Evolutionary conservation across 108 stramenopile genomes (phyloP).

Genomic region (Nitzschia palea): DNA sequence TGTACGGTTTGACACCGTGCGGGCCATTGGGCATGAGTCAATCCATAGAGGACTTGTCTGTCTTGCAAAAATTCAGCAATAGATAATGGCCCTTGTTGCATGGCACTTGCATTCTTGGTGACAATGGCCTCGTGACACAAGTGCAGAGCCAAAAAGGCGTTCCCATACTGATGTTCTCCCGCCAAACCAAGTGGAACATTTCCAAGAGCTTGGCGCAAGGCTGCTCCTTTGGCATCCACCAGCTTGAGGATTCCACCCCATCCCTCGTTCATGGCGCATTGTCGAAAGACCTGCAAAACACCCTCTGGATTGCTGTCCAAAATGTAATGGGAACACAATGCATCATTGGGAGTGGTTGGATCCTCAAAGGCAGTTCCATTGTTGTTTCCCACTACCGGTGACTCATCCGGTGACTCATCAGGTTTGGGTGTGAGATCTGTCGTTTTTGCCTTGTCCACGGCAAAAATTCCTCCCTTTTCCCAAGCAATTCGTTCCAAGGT

Average conservation of each 20-base stretch:
- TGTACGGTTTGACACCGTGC: constrained; percentile 69
- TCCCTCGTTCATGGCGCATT: constrained; percentile 44
- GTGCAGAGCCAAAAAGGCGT: constrained; percentile 71
- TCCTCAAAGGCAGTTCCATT: background rate
- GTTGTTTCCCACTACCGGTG: background rate
- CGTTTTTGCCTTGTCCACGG: constrained; percentile 40
- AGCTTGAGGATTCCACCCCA: constrained; percentile 10
- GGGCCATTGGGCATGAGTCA: constrained; percentile 66
- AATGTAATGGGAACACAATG: constrained; percentile 13
- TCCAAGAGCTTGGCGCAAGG: constrained; percentile 29
- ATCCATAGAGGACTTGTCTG: constrained; percentile 29
- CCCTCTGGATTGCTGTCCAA: constrained; percentile 31
- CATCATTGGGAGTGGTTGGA: background rate
- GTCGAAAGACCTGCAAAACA: constrained; percentile 25
- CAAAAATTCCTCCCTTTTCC: constrained; percentile 94
- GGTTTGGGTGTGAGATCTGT: constrained; percentile 13
- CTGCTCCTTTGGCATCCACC: constrained; percentile 23
- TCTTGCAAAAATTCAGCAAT: background rate
- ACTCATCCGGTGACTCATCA: background rate
- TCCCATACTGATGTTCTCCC: constrained; percentile 69
- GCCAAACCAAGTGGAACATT: constrained; percentile 40
- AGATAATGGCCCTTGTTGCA: too few species aligned
- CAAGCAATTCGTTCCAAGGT: constrained; percentile 89
- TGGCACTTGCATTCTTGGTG: background rate
- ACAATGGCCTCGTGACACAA: constrained; percentile 46